These are phyloP conservation scores for Podila epicladia DNA, from an alignment of 192 early-diverging fungal genomes.

Conservation along the genomic window DNA sequence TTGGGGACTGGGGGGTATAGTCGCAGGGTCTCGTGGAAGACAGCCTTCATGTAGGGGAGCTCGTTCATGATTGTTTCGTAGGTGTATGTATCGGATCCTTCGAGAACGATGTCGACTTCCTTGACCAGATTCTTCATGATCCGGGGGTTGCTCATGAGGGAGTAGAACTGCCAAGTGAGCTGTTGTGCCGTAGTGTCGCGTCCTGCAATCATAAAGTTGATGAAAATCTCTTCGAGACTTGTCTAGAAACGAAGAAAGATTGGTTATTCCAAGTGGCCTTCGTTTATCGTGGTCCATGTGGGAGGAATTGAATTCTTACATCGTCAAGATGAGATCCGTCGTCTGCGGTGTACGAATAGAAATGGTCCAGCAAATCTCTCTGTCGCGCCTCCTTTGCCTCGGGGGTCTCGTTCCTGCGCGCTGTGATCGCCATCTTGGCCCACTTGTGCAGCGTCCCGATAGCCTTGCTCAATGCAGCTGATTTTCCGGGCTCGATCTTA, in stretches of 20 bases:
- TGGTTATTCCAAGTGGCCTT: too few species aligned
- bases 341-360: conserved; percentile 51
- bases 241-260: neutral
- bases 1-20: conserved; percentile 65
- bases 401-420: conserved; percentile 21
- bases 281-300: neutral
- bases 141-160: conserved; percentile 40
- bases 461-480: neutral
- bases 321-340: conserved; percentile 50
- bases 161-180: conserved; percentile 41
- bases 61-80: conserved; percentile 49
- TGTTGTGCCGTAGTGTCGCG: conserved; percentile 51
- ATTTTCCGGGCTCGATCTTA: conserved; percentile 19
- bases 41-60: conserved; percentile 60
- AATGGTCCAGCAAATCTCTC: conserved; percentile 54
- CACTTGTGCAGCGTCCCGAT: conserved; percentile 37
- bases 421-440: conserved; percentile 24
- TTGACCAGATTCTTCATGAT: conserved; percentile 31
- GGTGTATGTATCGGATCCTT: neutral
- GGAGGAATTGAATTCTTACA: neutral
- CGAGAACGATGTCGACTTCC: conserved; percentile 33
- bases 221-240: conserved; percentile 55
- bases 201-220: conserved; percentile 54
- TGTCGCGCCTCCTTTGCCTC: conserved; percentile 13
- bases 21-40: conserved; percentile 64